Conservation (phyloP, 345 rosid species). For the Excoecaria cochinchinensis region DNA sequence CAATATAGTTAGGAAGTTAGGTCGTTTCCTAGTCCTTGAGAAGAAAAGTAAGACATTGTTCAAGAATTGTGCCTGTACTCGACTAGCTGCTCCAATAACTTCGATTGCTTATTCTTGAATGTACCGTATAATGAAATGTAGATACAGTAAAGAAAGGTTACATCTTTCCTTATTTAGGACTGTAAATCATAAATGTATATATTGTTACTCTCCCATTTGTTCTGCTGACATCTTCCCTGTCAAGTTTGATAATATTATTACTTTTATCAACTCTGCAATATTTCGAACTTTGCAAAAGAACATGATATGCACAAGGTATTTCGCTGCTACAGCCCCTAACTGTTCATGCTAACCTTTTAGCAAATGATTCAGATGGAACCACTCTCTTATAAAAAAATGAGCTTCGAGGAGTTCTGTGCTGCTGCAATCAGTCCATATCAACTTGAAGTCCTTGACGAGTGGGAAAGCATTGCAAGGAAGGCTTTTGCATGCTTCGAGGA, state of each 20-base stretch:
- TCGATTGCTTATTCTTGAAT: background rate
- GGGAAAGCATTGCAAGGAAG: conserved; percentile 27
- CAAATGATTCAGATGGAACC: conserved; percentile 25
- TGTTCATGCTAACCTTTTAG: background rate
- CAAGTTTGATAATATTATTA: background rate
- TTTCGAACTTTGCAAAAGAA: background rate
- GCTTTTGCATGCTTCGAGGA: conserved; percentile 30
- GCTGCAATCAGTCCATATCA: conserved; percentile 32
- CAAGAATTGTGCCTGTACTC: background rate
- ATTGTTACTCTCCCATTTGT: background rate
- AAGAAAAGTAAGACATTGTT: background rate
- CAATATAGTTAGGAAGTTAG: background rate
- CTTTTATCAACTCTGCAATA: background rate
- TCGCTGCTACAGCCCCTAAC: background rate
- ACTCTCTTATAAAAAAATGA: conserved; percentile 25
- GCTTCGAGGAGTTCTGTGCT: conserved; percentile 33
- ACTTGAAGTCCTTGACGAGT: conserved; percentile 23
- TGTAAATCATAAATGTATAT: background rate
- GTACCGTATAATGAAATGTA: background rate
- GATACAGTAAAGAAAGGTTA: background rate
- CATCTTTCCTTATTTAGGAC: background rate
- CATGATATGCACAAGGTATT: background rate
- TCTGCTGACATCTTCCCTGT: background rate
- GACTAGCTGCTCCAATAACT: background rate
- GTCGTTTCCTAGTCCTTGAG: background rate